Evolutionary conservation across 1,139 yeast genomes (phyloP).

Genomic region (Magnusiomyces magnusii): DNA sequence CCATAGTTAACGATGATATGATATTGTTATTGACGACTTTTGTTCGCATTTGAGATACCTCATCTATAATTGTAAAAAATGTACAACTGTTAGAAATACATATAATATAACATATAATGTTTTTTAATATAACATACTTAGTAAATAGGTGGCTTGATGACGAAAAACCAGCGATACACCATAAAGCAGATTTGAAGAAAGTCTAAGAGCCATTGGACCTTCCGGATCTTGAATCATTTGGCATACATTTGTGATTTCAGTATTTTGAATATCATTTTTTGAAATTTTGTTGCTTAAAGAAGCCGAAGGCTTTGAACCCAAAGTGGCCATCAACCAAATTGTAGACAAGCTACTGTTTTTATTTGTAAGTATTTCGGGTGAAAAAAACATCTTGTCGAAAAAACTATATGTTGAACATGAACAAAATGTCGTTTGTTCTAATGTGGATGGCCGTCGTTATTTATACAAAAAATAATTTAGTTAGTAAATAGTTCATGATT

Average conservation of each 20-base stretch:
- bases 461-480: no score
- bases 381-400: conserved; percentile 17
- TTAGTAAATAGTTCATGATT: no score
- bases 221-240: conserved; percentile 10
- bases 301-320: conserved; percentile 10
- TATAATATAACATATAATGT: background rate
- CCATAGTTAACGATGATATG: background rate
- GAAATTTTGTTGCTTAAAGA: conserved; percentile 2
- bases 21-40: background rate
- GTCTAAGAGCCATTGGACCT: conserved; percentile 14
- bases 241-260: conserved; percentile 13
- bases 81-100: background rate
- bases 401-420: no score
- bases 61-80: background rate
- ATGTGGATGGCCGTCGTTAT: no score
- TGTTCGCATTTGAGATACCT: background rate
- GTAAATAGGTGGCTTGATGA: conserved; percentile 11
- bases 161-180: conserved; percentile 13
- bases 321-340: conserved; percentile 16
- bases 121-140: conserved; percentile 1
- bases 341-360: conserved; percentile 14
- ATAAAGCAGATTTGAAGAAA: conserved; percentile 13
- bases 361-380: conserved; percentile 11
- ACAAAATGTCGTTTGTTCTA: no score
- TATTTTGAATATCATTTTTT: conserved; percentile 7